These are phyloP conservation scores for Ogataea corticis DNA, from an alignment of 805 yeast species.

Conservation along the genomic window DNA sequence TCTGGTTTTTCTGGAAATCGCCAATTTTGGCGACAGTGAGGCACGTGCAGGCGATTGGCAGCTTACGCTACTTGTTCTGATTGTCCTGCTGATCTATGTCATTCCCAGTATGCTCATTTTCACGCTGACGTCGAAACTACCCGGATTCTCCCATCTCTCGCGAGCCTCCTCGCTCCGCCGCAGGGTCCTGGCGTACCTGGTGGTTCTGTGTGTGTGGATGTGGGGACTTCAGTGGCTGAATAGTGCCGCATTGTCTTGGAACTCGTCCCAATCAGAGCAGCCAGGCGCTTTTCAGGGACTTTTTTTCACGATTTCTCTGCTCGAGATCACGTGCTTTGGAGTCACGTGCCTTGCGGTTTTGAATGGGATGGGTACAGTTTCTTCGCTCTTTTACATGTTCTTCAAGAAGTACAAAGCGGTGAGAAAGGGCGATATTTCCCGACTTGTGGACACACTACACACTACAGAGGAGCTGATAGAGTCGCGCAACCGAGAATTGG, in stretches of 20 bases:
- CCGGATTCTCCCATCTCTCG: conserved; percentile 6
- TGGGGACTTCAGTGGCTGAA: conserved; percentile 20
- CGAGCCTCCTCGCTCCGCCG: conserved; percentile 4
- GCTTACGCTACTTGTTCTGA: conserved; percentile 39
- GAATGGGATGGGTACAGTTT: conserved; percentile 53
- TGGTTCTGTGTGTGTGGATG: conserved; percentile 14
- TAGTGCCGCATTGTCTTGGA: conserved; percentile 34
- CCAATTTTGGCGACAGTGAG: conserved; percentile 23
- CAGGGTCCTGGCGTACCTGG: conserved; percentile 8
- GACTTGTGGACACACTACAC: conserved; percentile 40
- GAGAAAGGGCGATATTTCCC: conserved; percentile 36
- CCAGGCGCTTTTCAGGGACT: background rate
- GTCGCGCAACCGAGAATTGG: conserved; percentile 38
- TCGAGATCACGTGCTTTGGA: conserved; percentile 49
- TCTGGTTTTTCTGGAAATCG: conserved; percentile 32
- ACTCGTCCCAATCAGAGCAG: background rate
- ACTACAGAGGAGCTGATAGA: conserved; percentile 39
- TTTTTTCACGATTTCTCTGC: conserved; percentile 37
- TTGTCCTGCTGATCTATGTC: conserved; percentile 41
- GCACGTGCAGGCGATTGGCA: conserved; percentile 39
- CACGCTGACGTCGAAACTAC: conserved; percentile 7
- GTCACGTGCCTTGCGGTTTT: conserved; percentile 50
- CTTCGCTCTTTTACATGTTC: conserved; percentile 40
- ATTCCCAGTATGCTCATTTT: conserved; percentile 41
- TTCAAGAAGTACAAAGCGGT: conserved; percentile 25